A percentile compares a stretch with the other conserved stretches of the same genome.
Evolutionary conservation across 1,284 basidiomycete species (phyloP).

Genomic region (Puccinia polysora): DNA sequence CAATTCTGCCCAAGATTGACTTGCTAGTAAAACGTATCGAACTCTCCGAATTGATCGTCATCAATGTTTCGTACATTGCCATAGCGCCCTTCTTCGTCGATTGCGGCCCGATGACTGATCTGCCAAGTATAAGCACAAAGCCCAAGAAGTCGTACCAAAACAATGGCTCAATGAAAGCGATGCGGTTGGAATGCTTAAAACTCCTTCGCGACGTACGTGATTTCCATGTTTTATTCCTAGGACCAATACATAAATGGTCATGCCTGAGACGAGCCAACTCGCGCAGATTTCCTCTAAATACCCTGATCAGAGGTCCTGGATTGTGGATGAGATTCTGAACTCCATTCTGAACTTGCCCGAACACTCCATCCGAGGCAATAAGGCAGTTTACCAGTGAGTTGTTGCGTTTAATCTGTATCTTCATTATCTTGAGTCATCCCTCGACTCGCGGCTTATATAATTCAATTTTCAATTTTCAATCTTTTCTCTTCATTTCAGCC

Average conservation of each 20-base stretch:
- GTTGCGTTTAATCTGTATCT: neutral
- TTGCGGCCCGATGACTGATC: neutral
- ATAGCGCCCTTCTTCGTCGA: constrained; percentile 34
- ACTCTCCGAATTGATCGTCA: constrained; percentile 29
- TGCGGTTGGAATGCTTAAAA: constrained; percentile 43
- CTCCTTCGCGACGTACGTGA: constrained; percentile 20
- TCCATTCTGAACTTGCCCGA: constrained; percentile 51
- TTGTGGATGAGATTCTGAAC: constrained; percentile 52
- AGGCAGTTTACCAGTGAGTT: constrained; percentile 27
- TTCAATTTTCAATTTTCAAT: neutral
- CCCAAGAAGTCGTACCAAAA: constrained; percentile 5
- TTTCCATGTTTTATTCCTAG: neutral
- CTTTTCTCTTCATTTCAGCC: neutral
- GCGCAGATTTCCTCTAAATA: constrained; percentile 50
- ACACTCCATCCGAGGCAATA: constrained; percentile 46
- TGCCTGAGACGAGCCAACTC: too few relatives aligned
- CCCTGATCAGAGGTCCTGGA: constrained; percentile 50
- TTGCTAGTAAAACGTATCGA: constrained; percentile 21
- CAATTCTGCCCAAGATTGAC: constrained; percentile 37
- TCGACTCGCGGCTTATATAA: neutral
- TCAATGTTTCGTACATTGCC: constrained; percentile 10
- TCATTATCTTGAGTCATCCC: neutral
- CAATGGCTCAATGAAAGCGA: constrained; percentile 13
- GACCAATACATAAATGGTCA: too few relatives aligned
- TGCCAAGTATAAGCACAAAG: constrained; percentile 15